Conservation (phyloP, 192 early-diverging fungal genomes). For the Backusella sp. region DNA sequence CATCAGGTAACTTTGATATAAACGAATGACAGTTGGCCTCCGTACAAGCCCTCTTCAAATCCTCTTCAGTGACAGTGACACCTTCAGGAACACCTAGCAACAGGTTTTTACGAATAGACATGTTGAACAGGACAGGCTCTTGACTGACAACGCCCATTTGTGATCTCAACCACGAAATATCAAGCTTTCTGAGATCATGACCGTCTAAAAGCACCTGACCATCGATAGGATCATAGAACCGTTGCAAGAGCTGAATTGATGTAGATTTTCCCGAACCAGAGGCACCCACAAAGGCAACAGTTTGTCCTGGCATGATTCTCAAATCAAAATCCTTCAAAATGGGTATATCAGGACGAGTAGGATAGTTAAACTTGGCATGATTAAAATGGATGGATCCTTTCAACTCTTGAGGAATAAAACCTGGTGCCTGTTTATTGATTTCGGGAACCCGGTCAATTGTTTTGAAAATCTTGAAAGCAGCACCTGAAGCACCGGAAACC, state of each 20-base stretch:
- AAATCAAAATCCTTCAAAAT: conserved; percentile 73
- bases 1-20: conserved; percentile 75
- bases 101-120: conserved; percentile 78
- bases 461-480: conserved; percentile 74
- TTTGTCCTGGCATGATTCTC: conserved; percentile 67
- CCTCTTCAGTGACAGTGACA: conserved; percentile 62
- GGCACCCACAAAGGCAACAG: conserved; percentile 86
- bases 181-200: conserved; percentile 65
- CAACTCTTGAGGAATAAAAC: conserved; percentile 43
- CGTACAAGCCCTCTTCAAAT: conserved; percentile 62
- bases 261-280: conserved; percentile 88
- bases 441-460: conserved; percentile 77
- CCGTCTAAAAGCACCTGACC: conserved; percentile 72
- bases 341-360: conserved; percentile 72
- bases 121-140: conserved; percentile 86
- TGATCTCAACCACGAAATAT: conserved; percentile 76
- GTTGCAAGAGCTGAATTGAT: conserved; percentile 74
- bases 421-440: conserved; percentile 61
- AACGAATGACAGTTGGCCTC: conserved; percentile 80
- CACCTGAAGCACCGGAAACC: conserved; percentile 71
- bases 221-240: conserved; percentile 70
- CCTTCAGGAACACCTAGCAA: conserved; percentile 53
- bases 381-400: conserved; percentile 68
- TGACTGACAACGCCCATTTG: conserved; percentile 88
- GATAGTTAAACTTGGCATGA: conserved; percentile 80